Evolutionary conservation across 257 asterid species (phyloP).

Genomic region (Lycium barbarum): DNA sequence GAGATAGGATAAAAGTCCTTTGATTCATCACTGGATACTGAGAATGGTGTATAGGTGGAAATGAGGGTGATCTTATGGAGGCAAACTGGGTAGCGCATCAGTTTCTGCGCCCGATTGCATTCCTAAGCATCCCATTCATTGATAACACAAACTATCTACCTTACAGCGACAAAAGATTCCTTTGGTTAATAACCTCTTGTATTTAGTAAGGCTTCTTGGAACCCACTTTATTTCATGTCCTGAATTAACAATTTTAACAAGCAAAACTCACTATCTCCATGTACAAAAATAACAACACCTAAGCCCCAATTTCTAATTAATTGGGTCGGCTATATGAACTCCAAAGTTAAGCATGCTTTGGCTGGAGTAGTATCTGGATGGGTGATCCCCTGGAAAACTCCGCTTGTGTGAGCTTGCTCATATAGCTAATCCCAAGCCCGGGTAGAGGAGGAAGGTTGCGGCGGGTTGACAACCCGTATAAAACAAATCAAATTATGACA

Average conservation of each 20-base stretch:
- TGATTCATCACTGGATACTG: neutral
- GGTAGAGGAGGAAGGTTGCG: neutral
- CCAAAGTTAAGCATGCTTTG: neutral
- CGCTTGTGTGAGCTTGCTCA: neutral
- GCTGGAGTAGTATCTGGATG: neutral
- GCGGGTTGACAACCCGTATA: neutral
- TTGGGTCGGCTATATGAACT: neutral
- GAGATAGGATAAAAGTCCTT: neutral
- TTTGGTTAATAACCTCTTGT: neutral
- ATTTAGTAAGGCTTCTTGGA: neutral
- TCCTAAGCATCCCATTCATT: constrained; percentile 6
- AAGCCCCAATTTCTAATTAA: neutral
- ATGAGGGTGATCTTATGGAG: neutral
- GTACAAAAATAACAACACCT: neutral
- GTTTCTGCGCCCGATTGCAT: neutral
- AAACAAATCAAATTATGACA: neutral
- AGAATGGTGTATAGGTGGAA: neutral
- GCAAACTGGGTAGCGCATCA: neutral
- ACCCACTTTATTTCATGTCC: neutral
- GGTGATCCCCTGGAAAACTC: neutral
- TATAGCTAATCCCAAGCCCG: neutral
- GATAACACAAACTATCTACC: neutral
- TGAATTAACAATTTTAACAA: neutral
- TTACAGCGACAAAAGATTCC: neutral
- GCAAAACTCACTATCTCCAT: neutral